These are phyloP conservation scores for Candida glaebosa DNA, from an alignment of 805 yeast genomes.

Conservation along the genomic window DNA sequence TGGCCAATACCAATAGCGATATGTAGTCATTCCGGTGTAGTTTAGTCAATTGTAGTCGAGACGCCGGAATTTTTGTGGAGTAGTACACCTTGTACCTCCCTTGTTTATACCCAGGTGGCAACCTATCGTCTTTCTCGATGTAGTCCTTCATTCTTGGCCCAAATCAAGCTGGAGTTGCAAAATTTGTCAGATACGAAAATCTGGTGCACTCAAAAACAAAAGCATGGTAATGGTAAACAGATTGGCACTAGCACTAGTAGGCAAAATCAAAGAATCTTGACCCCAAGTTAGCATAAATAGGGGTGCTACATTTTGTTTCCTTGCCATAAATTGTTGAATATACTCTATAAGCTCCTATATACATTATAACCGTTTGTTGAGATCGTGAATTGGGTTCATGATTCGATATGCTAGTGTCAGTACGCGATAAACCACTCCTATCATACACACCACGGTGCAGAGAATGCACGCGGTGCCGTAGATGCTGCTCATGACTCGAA, in stretches of 20 bases:
- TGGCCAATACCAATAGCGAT: slow-evolving; percentile 17
- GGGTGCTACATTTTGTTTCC: too few relatives aligned
- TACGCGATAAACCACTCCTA: neutral
- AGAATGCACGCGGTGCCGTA: slow-evolving; percentile 28
- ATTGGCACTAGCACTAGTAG: too few relatives aligned
- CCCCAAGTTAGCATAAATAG: too few relatives aligned
- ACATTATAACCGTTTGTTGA: too few relatives aligned
- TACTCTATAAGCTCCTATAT: too few relatives aligned
- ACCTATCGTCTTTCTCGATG: slow-evolving; percentile 1
- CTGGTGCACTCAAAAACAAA: neutral
- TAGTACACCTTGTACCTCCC: slow-evolving; percentile 30
- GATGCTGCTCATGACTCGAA: slow-evolving; percentile 56
- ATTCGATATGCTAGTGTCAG: neutral
- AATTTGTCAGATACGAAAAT: neutral
- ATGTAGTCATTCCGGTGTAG: slow-evolving; percentile 18
- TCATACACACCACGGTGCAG: slow-evolving; percentile 3
- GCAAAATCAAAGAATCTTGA: too few relatives aligned
- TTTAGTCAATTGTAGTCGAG: slow-evolving; percentile 10
- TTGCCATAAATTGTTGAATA: too few relatives aligned
- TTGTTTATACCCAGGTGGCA: slow-evolving; percentile 25
- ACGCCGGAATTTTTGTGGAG: slow-evolving; percentile 20
- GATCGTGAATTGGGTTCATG: too few relatives aligned
- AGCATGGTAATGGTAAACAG: too few relatives aligned
- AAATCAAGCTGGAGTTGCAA: neutral
- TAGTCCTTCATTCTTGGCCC: neutral